Evolutionary conservation across 768 basidiomycete genomes (phyloP), one percentile per base, ranked within the genome.

Genomic region (Boletus coccyginus): DNA sequence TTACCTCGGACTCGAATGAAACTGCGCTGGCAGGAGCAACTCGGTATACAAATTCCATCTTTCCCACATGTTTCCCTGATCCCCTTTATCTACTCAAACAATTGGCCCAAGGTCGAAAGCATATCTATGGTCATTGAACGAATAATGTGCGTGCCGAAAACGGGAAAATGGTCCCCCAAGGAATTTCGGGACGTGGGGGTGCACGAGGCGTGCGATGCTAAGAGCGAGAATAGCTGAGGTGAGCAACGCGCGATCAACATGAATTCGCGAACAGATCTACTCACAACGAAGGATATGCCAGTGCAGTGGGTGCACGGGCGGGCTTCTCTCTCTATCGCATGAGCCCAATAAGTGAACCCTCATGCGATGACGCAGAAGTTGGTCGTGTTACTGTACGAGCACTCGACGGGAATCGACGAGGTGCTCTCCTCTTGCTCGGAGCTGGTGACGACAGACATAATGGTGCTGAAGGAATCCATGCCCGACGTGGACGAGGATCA

Each of bases 391-490:
- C 56, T 56, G 32, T 33, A 36, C 3, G 53, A n/a, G 5, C 35
- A 46, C 5, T 67, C 59, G 11, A 59, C 58, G 7, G 65, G 67
- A n/a, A 46, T 44, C 16, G 66, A 58, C 3, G 55, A 44, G 12
- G 19, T 57, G 14, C 14, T 44, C 36, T 66, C 59, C 10, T 53
- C 53, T 1, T 46, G 16, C 31, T 53, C 45, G 5, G 55, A 38
- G 43, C n/a, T 45, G 35, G 48, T 38, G 13, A 70, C 58, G 46
- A 63, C 21, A 6, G 65, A 60, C 29, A 61, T 39, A 46, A 60
- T 32, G n/a, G 53, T 46, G 51, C 5, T 59, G 51, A 68, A 63
- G 31, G 59, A 53, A 46, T 68, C 68, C 67, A 68, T 68, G 11
- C 53, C 55, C 46, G 53, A 45, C 39, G 42, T 3, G 13, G 59